These are phyloP conservation scores for Piper betle DNA, from an alignment of 164 flowering plant genomes.

Conservation along the genomic window DNA sequence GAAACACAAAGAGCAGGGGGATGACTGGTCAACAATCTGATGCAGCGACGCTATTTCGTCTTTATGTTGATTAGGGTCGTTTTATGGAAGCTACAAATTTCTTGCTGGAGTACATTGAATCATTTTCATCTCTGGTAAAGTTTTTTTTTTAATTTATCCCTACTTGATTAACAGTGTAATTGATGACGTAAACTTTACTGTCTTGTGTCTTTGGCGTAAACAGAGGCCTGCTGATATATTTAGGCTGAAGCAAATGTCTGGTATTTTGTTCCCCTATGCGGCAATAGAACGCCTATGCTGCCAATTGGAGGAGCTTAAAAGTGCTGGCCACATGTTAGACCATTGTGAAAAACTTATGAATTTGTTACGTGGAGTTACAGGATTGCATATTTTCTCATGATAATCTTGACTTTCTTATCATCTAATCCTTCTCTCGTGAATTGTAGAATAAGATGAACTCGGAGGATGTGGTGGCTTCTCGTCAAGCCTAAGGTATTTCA, in stretches of 20 bases:
- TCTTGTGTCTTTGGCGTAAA: slow-evolving; percentile 2
- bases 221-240: slow-evolving; percentile 70
- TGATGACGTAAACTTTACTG: neutral
- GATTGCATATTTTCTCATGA: neutral
- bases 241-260: slow-evolving; percentile 60
- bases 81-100: slow-evolving; percentile 75
- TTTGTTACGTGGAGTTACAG: slow-evolving; percentile 39
- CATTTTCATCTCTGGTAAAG: slow-evolving; percentile 52
- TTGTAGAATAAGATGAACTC: slow-evolving; percentile 59
- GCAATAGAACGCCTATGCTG: slow-evolving; percentile 63
- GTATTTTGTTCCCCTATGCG: slow-evolving; percentile 87
- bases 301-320: slow-evolving; percentile 48
- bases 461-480: slow-evolving; percentile 40
- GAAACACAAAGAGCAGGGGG: slow-evolving; percentile 41
- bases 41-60: slow-evolving; percentile 62
- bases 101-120: slow-evolving; percentile 63
- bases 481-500: neutral
- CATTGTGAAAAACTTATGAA: slow-evolving; percentile 62
- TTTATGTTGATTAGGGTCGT: slow-evolving; percentile 78
- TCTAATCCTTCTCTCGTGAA: neutral
- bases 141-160: neutral
- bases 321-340: slow-evolving; percentile 53
- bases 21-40: slow-evolving; percentile 77
- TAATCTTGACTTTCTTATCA: neutral
- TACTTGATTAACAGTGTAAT: neutral